These are phyloP conservation scores for Protomyces lactucae-debilis DNA, from an alignment of 1,139 yeast genomes.

Conservation along the genomic window DNA sequence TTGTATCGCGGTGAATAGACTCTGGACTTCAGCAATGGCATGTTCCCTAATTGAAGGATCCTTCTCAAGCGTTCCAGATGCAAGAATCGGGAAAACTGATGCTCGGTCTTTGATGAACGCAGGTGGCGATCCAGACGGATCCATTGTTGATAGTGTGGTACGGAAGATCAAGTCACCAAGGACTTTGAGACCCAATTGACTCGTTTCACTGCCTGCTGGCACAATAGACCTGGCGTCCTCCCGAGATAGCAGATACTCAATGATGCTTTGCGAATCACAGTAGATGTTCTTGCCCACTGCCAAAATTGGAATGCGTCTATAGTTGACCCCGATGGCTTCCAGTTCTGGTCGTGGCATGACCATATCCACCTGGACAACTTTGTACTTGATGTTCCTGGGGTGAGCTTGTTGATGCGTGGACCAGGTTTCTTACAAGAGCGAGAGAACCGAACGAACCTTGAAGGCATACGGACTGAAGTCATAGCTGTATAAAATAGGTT, in stretches of 20 bases:
- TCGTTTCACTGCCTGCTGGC: background rate
- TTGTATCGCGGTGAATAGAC: constrained; percentile 1
- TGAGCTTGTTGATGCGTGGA: too few species aligned
- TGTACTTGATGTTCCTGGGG: background rate
- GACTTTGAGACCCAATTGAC: constrained; percentile 4
- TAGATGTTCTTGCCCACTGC: background rate
- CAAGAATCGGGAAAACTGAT: too few species aligned
- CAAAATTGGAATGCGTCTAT: background rate
- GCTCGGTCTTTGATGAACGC: constrained; percentile 1
- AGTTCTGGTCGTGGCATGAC: background rate
- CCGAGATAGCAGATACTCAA: background rate
- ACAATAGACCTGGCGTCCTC: too few species aligned
- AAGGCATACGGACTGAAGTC: too few species aligned
- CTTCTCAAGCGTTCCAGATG: too few species aligned
- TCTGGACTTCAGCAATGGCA: background rate
- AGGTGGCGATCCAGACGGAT: too few species aligned
- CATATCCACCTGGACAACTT: background rate
- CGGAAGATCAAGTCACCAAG: constrained; percentile 2
- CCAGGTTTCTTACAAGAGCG: too few species aligned
- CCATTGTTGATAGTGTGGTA: background rate
- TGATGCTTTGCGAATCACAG: background rate
- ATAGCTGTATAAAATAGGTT: too few species aligned
- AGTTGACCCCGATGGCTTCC: background rate
- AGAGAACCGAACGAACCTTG: too few species aligned
- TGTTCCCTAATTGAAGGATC: too few species aligned